These are phyloP conservation scores for Leptodermis oblonga DNA, from an alignment of 257 asterid genomes.

Conservation along the genomic window DNA sequence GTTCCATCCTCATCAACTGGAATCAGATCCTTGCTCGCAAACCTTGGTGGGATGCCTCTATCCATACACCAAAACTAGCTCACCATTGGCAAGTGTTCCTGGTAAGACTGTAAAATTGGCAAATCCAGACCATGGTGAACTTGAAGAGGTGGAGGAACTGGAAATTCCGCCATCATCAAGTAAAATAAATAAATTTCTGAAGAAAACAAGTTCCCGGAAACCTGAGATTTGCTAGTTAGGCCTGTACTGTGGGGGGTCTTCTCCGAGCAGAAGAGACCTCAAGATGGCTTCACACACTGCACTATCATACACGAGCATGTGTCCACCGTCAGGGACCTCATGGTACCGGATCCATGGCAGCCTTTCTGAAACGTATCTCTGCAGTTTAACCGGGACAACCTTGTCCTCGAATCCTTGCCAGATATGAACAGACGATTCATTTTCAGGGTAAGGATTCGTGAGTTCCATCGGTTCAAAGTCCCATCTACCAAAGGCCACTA, in stretches of 20 bases:
- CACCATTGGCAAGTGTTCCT: too few relatives aligned
- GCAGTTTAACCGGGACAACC: constrained; percentile 56
- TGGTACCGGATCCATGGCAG: constrained; percentile 90
- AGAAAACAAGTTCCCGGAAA: too few relatives aligned
- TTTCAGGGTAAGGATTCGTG: constrained; percentile 41
- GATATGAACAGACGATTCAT: constrained; percentile 33
- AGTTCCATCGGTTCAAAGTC: constrained; percentile 84
- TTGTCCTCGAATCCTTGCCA: constrained; percentile 54
- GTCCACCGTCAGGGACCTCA: constrained; percentile 87
- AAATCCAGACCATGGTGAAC: too few relatives aligned
- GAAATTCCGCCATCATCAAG: too few relatives aligned
- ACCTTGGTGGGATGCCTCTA: too few relatives aligned
- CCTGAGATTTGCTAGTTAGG: too few relatives aligned
- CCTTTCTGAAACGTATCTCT: constrained; percentile 53
- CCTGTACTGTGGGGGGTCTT: constrained; percentile 59
- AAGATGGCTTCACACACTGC: constrained; percentile 84
- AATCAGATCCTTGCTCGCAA: too few relatives aligned
- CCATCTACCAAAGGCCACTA: constrained; percentile 83
- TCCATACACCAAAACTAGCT: too few relatives aligned
- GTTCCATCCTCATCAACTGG: too few relatives aligned
- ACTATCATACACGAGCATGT: constrained; percentile 75
- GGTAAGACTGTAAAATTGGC: too few relatives aligned
- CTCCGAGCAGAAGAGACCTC: constrained; percentile 79
- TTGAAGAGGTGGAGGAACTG: too few relatives aligned
- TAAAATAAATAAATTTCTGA: too few relatives aligned